These are phyloP conservation scores for Eutrema yunnanense DNA, from an alignment of 345 rosid genomes.

Conservation along the genomic window DNA sequence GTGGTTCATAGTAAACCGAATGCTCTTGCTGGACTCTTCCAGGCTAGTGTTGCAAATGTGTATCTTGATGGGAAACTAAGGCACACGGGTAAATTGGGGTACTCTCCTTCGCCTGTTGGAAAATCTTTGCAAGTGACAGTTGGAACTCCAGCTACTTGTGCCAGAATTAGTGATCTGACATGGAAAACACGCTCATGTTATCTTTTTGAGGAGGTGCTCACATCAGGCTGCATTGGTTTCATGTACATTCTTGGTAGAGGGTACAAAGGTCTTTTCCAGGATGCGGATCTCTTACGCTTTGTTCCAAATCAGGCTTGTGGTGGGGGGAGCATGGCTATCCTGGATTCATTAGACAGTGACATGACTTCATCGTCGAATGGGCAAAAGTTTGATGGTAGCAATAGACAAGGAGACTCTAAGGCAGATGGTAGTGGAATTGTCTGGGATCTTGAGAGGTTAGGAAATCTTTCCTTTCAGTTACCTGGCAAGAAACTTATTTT, in stretches of 20 bases:
- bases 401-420: constrained; percentile 73
- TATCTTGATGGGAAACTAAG: constrained; percentile 96
- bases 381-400: constrained; percentile 61
- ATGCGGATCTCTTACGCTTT: constrained; percentile 86
- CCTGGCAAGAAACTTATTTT: constrained; percentile 97
- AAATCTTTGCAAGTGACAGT: constrained; percentile 89
- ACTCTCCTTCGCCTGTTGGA: constrained; percentile 96
- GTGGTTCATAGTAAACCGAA: constrained; percentile 99
- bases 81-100: constrained; percentile 95
- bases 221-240: constrained; percentile 90
- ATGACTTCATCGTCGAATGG: constrained; percentile 52
- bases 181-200: constrained; percentile 98
- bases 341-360: constrained; percentile 84
- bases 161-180: constrained; percentile 70
- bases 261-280: constrained; percentile 96
- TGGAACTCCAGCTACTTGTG: constrained; percentile 81
- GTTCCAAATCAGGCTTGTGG: constrained; percentile 99
- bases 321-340: constrained; percentile 98
- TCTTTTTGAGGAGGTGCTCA: constrained; percentile 98
- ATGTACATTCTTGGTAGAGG: constrained; percentile 99
- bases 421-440: constrained; percentile 98
- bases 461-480: constrained; percentile 80
- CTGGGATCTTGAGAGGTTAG: constrained; percentile 94
- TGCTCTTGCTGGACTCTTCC: constrained; percentile 99
- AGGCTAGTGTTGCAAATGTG: constrained; percentile 94